Percentiles rank a stretch among this genome's conserved stretches.
These are phyloP conservation scores for Albophoma yamanashiensis DNA, from an alignment of 2,329 filamentous ascomycete genomes.

Conservation along the genomic window DNA sequence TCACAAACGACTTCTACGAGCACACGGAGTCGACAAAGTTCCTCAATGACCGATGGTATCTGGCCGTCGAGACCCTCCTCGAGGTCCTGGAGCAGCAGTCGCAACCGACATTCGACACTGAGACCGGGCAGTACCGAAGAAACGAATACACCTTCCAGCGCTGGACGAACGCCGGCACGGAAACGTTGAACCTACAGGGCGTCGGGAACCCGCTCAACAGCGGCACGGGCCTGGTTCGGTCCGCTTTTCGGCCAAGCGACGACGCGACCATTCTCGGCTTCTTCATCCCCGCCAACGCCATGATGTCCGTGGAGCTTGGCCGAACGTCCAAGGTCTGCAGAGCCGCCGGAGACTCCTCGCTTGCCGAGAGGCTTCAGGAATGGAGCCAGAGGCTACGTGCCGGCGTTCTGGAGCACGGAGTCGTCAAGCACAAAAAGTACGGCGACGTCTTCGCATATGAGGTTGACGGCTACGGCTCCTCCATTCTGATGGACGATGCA, in stretches of 20 bases:
- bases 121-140: constrained; percentile 49
- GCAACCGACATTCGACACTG: constrained; percentile 64
- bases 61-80: constrained; percentile 65
- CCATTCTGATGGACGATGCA: constrained; percentile 81
- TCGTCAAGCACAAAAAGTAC: constrained; percentile 64
- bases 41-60: constrained; percentile 66
- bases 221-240: constrained; percentile 77
- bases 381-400: constrained; percentile 55
- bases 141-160: constrained; percentile 88
- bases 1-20: constrained; percentile 79
- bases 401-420: constrained; percentile 76
- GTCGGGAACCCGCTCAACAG: constrained; percentile 84
- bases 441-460: constrained; percentile 79
- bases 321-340: constrained; percentile 62
- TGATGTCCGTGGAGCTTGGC: constrained; percentile 84
- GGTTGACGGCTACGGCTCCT: constrained; percentile 76
- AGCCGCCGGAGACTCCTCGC: constrained; percentile 41
- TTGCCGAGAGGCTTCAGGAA: constrained; percentile 44
- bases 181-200: constrained; percentile 74
- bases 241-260: constrained; percentile 88
- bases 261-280: constrained; percentile 91
- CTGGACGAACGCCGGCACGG: constrained; percentile 69
- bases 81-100: constrained; percentile 69
- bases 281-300: constrained; percentile 91
- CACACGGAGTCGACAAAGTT: constrained; percentile 71